Conservation (phyloP, 257 asterid genomes). For the Agastache rugosa region DNA sequence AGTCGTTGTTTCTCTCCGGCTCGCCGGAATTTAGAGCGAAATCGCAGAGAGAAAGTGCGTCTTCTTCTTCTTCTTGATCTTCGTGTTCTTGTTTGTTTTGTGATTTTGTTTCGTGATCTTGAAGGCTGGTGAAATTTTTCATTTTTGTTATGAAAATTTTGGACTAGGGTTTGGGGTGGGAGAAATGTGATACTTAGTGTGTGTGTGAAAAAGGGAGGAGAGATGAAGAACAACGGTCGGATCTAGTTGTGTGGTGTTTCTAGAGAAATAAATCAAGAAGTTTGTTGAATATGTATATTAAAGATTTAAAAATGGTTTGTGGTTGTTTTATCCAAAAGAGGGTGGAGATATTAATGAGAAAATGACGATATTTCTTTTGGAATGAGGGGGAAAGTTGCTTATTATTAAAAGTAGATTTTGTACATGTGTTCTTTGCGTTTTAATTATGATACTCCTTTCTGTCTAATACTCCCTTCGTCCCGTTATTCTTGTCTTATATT, state of each 20-base stretch:
- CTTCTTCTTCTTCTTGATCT: slow-evolving; percentile 34
- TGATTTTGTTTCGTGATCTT: slow-evolving; percentile 1
- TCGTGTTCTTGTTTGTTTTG: not conserved
- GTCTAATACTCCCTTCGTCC: no score
- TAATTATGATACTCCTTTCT: not conserved
- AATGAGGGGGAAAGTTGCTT: slow-evolving; percentile 13
- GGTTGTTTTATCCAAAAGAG: not conserved
- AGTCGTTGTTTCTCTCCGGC: not conserved
- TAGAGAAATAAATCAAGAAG: slow-evolving; percentile 24
- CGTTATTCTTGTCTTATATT: no score
- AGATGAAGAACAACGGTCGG: slow-evolving; percentile 10
- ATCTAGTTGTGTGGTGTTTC: slow-evolving; percentile 16
- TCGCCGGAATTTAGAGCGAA: slow-evolving; percentile 35
- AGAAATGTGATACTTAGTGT: not conserved
- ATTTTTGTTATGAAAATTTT: slow-evolving; percentile 19
- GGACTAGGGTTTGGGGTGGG: not conserved
- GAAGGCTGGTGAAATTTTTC: slow-evolving; percentile 29
- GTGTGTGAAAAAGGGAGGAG: slow-evolving; percentile 6
- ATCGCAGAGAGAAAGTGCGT: slow-evolving; percentile 48
- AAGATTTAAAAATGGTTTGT: not conserved
- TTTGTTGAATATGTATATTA: slow-evolving; percentile 1
- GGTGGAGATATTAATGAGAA: slow-evolving; percentile 34
- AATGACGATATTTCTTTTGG: slow-evolving; percentile 24
- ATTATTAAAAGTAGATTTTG: not conserved
- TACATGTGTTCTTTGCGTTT: not conserved